Evolutionary conservation across 2,329 filamentous ascomycete species (phyloP).

Genomic region (Ceratocystis alfenasii): DNA sequence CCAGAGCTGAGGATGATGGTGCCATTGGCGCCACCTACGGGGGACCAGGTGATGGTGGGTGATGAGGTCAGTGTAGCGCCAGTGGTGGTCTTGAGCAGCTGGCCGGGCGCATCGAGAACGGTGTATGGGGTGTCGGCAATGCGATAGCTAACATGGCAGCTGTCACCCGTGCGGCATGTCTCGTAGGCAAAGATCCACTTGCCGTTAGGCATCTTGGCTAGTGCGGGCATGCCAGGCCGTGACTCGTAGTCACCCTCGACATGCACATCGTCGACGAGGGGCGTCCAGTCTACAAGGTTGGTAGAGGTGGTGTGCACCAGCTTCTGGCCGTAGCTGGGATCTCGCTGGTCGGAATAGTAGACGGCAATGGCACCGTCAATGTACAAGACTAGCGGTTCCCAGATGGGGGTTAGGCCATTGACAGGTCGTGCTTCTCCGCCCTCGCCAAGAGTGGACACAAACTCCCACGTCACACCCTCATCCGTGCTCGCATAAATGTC

Average conservation of each 20-base stretch:
- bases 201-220: constrained; percentile 46
- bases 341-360: constrained; percentile 63
- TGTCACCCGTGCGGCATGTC: constrained; percentile 39
- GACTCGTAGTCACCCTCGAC: constrained; percentile 41
- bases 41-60: constrained; percentile 36
- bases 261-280: constrained; percentile 50
- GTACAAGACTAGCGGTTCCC: constrained; percentile 56
- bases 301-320: constrained; percentile 50
- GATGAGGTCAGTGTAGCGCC: constrained; percentile 29
- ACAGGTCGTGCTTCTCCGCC: constrained; percentile 51
- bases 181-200: constrained; percentile 56
- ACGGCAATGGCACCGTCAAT: constrained; percentile 48
- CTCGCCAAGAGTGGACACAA: constrained; percentile 51
- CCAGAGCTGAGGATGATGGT: constrained; percentile 35
- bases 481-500: constrained; percentile 57
- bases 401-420: constrained; percentile 56
- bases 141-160: constrained; percentile 38
- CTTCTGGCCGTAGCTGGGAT: constrained; percentile 54
- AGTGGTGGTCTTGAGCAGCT: constrained; percentile 28
- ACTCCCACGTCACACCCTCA: constrained; percentile 51
- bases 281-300: constrained; percentile 49
- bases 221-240: constrained; percentile 56
- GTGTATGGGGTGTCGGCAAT: constrained; percentile 31
- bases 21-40: constrained; percentile 35
- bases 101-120: constrained; percentile 29